Conservation (phyloP, 73 alveolate genomes). For the Symbiodinium pilosum region DNA sequence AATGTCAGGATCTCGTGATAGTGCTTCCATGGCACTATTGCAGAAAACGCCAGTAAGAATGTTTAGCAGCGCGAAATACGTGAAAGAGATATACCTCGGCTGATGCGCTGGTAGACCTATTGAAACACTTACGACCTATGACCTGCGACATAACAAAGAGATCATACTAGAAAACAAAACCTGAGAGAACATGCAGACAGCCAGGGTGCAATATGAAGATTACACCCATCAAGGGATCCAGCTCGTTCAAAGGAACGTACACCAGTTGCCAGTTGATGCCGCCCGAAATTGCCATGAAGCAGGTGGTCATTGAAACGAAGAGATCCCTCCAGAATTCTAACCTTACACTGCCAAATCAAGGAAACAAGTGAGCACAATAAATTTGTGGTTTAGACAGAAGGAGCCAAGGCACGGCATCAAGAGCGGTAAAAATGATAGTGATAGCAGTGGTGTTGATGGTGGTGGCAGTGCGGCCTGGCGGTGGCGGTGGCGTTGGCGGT, state of each 20-base stretch:
- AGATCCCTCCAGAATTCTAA: conserved; percentile 49
- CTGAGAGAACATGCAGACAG: neutral
- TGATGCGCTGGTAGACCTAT: too few species aligned
- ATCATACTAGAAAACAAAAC: too few species aligned
- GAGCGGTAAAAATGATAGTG: too few species aligned
- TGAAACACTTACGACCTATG: too few species aligned
- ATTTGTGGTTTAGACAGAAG: too few species aligned
- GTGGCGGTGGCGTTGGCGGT: too few species aligned
- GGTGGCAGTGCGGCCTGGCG: too few species aligned
- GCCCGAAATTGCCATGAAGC: conserved; percentile 74
- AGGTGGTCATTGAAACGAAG: conserved; percentile 66
- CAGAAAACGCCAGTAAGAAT: conserved; percentile 56
- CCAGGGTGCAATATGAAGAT: neutral
- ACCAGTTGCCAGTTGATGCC: conserved; percentile 69
- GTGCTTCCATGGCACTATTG: conserved; percentile 88
- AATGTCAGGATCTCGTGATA: conserved; percentile 72
- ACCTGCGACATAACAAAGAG: neutral
- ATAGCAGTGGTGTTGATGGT: too few species aligned
- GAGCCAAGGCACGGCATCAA: too few species aligned
- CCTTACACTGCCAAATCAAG: conserved; percentile 22
- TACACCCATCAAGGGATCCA: conserved; percentile 8
- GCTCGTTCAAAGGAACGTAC: conserved; percentile 65
- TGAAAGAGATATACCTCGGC: conserved; percentile 40
- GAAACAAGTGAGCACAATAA: too few species aligned
- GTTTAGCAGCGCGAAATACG: conserved; percentile 56